Base-by-base conservation (phyloP, 2,329 filamentous ascomycete species). In the Colletotrichum chrysophilum region DNA sequence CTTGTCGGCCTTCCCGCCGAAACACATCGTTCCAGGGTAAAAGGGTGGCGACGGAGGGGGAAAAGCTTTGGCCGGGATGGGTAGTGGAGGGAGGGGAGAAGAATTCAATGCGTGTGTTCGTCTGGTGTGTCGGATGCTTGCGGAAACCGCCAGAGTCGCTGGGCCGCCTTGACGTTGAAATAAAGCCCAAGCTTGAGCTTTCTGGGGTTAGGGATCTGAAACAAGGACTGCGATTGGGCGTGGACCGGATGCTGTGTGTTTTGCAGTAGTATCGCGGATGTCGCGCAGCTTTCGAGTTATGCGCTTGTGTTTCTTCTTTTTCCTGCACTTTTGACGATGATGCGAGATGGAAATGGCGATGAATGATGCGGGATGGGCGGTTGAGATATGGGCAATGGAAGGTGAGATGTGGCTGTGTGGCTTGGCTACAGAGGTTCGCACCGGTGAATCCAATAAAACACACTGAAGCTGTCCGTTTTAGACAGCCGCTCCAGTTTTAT, bases 1-100 rank as follows among this genome's bases (percentile, higher is more conserved):
- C 66, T 80, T 79, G 65, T 86, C 84, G 72, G 87, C 84, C 66
- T 86, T 88, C 77, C 82, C 82, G 60, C 88, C 87, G 78, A 90
- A 90, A 81, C 89, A 90, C 89, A 90, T 90, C 12, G 26, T 71
- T 9, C 61, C 36, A n/a, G 14, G 10, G 8, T 18, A 48, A 48
- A 24, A 38, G 24, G 13, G 13, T 34, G 62, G 48, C 75, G 16
- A n/a, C 10, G n/a, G 18, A 21, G 58, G n/a, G n/a, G 67, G 32
- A 7, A 30, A 67, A 52, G 55, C 38, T 70, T 69, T 62, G 48
- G 43, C 43, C 43, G 43, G 43, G 43, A 52, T 55, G 21, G 55
- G 4, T 12, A 18, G 58, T 52, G 21, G 24, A 30, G n/a, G 16
- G 4, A 34, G 34, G 7, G 21, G 21, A 52, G 4, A 26, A 18